Evolutionary conservation across 2,329 filamentous ascomycete species (phyloP).

Genomic region (Thyridium curvatum): DNA sequence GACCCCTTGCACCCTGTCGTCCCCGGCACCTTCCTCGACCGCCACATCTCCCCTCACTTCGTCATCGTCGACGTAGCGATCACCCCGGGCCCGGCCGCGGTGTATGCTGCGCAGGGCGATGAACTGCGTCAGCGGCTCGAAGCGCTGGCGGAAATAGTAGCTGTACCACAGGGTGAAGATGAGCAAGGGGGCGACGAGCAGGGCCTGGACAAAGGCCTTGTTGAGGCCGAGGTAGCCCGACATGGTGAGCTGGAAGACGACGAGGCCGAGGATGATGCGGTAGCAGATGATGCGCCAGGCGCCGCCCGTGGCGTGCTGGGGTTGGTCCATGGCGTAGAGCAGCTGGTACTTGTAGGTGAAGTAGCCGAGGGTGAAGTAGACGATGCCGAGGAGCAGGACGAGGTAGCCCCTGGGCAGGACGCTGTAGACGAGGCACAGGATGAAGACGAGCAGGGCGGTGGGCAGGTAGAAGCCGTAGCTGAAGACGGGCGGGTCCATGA

Average conservation of each 20-base stretch:
- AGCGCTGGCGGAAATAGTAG: constrained; percentile 73
- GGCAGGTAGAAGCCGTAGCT: constrained; percentile 96
- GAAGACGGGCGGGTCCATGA: constrained; percentile 78
- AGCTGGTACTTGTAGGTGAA: constrained; percentile 97
- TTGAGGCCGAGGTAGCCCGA: constrained; percentile 76
- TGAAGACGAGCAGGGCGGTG: constrained; percentile 86
- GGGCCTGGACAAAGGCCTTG: constrained; percentile 65
- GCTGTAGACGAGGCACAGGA: constrained; percentile 93
- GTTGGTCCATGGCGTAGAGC: constrained; percentile 96
- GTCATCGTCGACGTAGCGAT: constrained; percentile 33
- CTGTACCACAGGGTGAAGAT: constrained; percentile 83
- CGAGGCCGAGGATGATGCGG: constrained; percentile 75
- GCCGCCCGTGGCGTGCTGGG: constrained; percentile 85
- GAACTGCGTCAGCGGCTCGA: constrained; percentile 83
- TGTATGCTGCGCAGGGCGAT: constrained; percentile 86
- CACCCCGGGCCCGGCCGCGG: constrained; percentile 44
- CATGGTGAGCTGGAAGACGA: constrained; percentile 89
- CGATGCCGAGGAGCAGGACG: constrained; percentile 73
- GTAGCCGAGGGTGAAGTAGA: constrained; percentile 79
- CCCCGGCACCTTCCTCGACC: constrained; percentile 25
- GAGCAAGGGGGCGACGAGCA: constrained; percentile 70
- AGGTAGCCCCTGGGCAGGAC: constrained; percentile 74
- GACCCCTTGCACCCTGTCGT: constrained; percentile 14
- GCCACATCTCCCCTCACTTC: constrained; percentile 27
- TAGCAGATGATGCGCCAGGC: constrained; percentile 98